A percentile compares a stretch with the other conserved stretches of the same genome.
phyloP scores from a whole-genome alignment of 2,329 filamentous ascomycete genomes.

The Pyrenophora tritici-repentis region DNA sequence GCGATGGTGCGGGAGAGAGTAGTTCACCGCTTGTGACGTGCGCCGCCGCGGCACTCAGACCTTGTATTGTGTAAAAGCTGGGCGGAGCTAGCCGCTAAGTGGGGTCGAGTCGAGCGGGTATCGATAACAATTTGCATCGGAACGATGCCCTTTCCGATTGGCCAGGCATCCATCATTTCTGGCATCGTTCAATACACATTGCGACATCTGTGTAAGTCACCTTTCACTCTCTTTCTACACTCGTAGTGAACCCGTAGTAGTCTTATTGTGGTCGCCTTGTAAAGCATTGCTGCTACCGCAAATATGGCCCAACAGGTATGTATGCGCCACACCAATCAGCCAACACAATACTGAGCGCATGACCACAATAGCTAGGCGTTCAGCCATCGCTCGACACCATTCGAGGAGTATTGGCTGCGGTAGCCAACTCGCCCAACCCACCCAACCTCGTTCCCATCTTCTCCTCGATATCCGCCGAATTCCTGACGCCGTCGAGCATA shows the following conservation, averaged over 20 bases:
- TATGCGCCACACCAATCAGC: conserved; percentile 7
- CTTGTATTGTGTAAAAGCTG: not conserved
- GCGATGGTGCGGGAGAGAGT: conserved; percentile 1
- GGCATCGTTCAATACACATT: conserved; percentile 15
- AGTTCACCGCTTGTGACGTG: conserved; percentile 11
- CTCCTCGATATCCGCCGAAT: conserved; percentile 85
- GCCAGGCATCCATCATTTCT: conserved; percentile 16
- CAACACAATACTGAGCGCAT: conserved; percentile 36
- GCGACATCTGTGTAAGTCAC: conserved; percentile 9
- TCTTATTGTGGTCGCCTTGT: not conserved
- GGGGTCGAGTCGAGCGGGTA: conserved; percentile 3
- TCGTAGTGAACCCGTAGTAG: not conserved
- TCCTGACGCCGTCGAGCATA: conserved; percentile 91
- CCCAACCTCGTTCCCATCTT: conserved; percentile 83
- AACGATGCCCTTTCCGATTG: conserved; percentile 20
- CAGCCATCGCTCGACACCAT: conserved; percentile 67
- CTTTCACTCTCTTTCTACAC: not conserved
- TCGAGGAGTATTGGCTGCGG: conserved; percentile 59
- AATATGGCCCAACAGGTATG: conserved; percentile 37
- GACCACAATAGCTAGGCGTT: conserved; percentile 50
- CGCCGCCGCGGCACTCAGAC: conserved; percentile 2
- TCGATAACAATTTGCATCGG: conserved; percentile 13
- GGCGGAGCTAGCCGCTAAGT: conserved; percentile 1
- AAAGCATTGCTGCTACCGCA: conserved; percentile 9
- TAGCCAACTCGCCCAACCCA: conserved; percentile 58